Conservation (phyloP, 306 rosid genomes). For the Castanopsis chinensis region DNA sequence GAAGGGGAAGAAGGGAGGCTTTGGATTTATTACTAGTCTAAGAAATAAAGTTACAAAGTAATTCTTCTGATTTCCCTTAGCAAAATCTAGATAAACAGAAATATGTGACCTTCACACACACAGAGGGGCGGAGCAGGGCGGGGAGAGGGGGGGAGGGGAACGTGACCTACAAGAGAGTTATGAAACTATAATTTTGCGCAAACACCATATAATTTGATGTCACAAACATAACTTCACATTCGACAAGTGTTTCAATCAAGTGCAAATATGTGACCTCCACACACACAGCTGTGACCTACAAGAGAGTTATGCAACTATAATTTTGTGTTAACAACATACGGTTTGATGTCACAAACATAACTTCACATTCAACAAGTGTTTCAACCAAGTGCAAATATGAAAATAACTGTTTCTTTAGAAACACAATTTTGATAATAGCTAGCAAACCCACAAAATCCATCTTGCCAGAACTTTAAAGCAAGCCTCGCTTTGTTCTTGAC, state of each 20-base stretch:
- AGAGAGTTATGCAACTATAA: neutral
- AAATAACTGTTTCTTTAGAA: neutral
- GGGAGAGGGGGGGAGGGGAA: too few species aligned
- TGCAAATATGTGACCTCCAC: neutral
- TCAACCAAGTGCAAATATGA: neutral
- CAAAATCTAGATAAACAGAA: neutral
- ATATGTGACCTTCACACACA: neutral
- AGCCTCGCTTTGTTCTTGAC: neutral
- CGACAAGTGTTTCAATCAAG: neutral
- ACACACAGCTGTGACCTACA: neutral
- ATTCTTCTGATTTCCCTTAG: neutral
- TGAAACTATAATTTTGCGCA: neutral
- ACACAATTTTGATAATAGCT: neutral
- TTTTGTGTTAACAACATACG: neutral
- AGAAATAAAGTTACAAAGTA: neutral
- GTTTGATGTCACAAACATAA: neutral
- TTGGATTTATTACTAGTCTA: too few species aligned
- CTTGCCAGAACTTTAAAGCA: neutral
- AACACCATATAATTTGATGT: neutral
- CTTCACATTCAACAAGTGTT: neutral
- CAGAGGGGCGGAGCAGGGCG: too few species aligned
- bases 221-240: neutral
- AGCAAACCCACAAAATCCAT: neutral
- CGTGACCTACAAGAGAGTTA: neutral
- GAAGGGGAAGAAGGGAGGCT: neutral